These are phyloP conservation scores for Fennellomyces sp. DNA, from an alignment of 371 early-diverging fungal genomes.

Conservation along the genomic window DNA sequence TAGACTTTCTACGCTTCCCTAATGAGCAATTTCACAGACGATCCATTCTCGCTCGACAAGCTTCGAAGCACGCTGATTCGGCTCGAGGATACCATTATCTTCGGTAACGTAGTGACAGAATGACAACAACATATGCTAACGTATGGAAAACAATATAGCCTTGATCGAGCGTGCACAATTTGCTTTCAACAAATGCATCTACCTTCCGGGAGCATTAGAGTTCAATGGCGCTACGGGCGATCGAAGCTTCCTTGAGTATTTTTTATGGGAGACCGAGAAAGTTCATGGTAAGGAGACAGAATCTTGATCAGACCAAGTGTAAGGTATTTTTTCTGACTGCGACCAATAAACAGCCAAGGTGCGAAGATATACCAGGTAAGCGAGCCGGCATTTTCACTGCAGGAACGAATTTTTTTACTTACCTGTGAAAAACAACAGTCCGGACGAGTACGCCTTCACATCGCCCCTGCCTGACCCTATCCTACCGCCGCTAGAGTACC, in stretches of 20 bases:
- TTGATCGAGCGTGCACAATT: constrained; percentile 95
- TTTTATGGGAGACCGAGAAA: constrained; percentile 88
- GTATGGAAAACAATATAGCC: constrained; percentile 42
- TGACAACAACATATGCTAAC: neutral
- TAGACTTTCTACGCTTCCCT: too few relatives aligned
- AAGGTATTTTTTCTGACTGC: neutral
- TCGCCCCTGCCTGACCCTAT: constrained; percentile 83
- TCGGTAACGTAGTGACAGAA: constrained; percentile 57
- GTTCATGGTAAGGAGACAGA: constrained; percentile 74
- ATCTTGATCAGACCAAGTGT: too few relatives aligned
- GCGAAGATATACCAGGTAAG: constrained; percentile 73
- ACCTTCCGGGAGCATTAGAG: constrained; percentile 68
- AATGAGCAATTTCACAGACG: constrained; percentile 55
- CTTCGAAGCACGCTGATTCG: constrained; percentile 80
- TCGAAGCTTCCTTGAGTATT: constrained; percentile 86
- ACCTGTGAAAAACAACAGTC: constrained; percentile 41
- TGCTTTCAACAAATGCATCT: constrained; percentile 78
- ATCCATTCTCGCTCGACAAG: constrained; percentile 49
- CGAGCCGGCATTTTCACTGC: too few relatives aligned
- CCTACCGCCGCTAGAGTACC: constrained; percentile 81
- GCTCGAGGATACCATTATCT: constrained; percentile 95
- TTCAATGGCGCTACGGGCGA: constrained; percentile 63
- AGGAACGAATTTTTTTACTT: neutral
- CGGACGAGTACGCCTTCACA: constrained; percentile 97
- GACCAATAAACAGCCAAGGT: constrained; percentile 85